phyloP scores from a whole-genome alignment of 495 filamentous ascomycete species.

The Neurospora tetraspora region DNA sequence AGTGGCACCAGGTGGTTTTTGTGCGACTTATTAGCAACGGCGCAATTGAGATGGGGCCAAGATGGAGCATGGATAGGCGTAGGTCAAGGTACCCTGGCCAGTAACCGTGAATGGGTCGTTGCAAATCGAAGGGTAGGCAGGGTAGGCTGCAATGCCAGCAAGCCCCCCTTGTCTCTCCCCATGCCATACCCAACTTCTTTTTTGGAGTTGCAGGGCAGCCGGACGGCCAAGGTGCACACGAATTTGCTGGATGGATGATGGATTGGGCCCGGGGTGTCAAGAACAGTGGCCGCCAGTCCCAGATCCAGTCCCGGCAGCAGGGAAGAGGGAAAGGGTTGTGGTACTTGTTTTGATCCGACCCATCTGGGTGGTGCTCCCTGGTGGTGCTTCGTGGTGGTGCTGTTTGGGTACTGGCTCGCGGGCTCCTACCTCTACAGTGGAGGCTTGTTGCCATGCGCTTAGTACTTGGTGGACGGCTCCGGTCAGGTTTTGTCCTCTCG shows the following conservation, averaged over 20 bases:
- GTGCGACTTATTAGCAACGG: constrained; percentile 39
- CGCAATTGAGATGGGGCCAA: constrained; percentile 28
- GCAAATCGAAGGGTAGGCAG: constrained; percentile 27
- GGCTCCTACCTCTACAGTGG: neutral
- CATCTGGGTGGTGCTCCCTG: neutral
- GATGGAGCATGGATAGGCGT: constrained; percentile 27
- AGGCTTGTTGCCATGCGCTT: neutral
- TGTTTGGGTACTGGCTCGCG: neutral
- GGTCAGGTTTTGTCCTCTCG: neutral
- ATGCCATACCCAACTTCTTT: neutral
- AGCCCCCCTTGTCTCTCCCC: constrained; percentile 16
- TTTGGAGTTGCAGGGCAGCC: neutral
- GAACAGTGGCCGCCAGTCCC: neutral
- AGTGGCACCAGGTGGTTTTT: constrained; percentile 40
- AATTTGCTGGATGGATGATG: neutral
- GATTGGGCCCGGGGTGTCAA: neutral
- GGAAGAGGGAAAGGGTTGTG: neutral
- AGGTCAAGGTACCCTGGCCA: constrained; percentile 25
- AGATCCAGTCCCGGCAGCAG: constrained; percentile 1
- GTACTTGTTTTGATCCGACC: constrained; percentile 1
- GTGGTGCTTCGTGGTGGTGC: neutral
- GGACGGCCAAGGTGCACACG: constrained; percentile 1
- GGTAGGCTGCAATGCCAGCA: constrained; percentile 25
- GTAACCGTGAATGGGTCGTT: constrained; percentile 19
- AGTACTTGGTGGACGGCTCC: neutral